Base-by-base conservation (phyloP, 257 asterid genomes). In the Leonotis leonurus region DNA sequence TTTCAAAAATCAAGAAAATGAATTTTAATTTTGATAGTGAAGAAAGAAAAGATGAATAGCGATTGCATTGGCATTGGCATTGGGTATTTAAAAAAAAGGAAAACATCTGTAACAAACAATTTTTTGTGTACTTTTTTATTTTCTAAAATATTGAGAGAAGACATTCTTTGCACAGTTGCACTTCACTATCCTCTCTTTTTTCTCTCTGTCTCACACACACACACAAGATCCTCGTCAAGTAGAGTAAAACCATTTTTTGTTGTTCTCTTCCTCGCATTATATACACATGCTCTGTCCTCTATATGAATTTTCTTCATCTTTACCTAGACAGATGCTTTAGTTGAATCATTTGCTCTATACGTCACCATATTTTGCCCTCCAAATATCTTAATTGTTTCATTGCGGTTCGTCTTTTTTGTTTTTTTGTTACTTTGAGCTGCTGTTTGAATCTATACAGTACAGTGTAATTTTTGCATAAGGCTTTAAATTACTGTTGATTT, bases 381-480 rank as follows among this genome's bases (percentile, higher is more conserved):
- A 21, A 58, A 11, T 60, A 20, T 36, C 29, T 56, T 63, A 35
- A 20, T 29, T 10, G 33, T 50, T 65, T 69, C 82, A 65, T 73
- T 69, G 20, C 35, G 16, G 12, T 27, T 0, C n/a, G n/a, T 7
- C 8, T 14, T 51, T 44, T 71, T 24, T 68, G 41, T 21, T 51
- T 1, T 59, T 32, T 20, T 13, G 7, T n/a, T 53, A 25, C 40
- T 54, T 48, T 46, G 30, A 60, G 53, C 53, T 69, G 18, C 37
- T 52, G 52, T 40, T 56, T 56, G 70, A 79, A 73, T 67, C 83
- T 77, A 63, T 44, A 65, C 46, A 24, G 0, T 21, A 18, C 40
- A 9, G 8, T 46, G 5, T 29, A 33, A 41, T 32, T 56, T 61
- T 7, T 11, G 25, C 32, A n/a, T 32, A 5, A 10, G 9, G n/a